Base-by-base conservation (phyloP, 1,284 basidiomycete species). In the Coriolopsis trogii region DNA sequence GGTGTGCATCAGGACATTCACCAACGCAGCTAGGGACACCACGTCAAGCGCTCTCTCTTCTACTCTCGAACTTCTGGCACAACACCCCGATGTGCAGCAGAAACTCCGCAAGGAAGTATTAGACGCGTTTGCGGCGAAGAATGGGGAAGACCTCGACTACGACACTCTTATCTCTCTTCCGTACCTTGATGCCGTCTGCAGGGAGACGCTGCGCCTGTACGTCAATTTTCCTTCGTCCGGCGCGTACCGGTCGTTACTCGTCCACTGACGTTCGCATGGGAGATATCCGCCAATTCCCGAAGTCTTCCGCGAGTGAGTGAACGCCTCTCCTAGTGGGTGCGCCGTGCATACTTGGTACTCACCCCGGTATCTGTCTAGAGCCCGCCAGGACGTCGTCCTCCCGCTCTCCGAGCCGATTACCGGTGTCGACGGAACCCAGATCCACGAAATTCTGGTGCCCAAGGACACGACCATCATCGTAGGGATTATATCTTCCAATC, bases 381-480 rank as follows among this genome's bases (percentile, higher is more conserved):
- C 60, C 4, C 51, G 45, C 18, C 63, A 56, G 51, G 37, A 54
- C 52, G 48, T 55, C 39, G 41, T 56, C 43, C 44, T 67, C 61
- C 50, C 64, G 60, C 56, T 58, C 21, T 61, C 59, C 13, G 29
- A 62, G 52, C 61, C 60, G 0, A 56, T 61, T 31, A 45, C 25
- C 6, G 62, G 56, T 10, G 30, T 33, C 5, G 53, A 61, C 30
- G 78, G 76, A 0, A 44, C 70, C 37, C 53, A 60, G 0, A 66
- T 77, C 1, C 63, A 71, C 29, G 66, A 67, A 16, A 61, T 85
- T 26, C 48, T 69, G 0, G 63, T 77, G 12, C 58, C 64, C 23
- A 77, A 78, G 53, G 79, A 77, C 3, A 77, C 60, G 6, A 46
- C 46, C n/a, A 45, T 67, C 23, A 43, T 64, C 8, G 51, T 67